A percentile compares a stretch with the other conserved stretches of the same genome.
Conservation (phyloP, 108 stramenopile species). For the Cyclotella distinguenda region DNA sequence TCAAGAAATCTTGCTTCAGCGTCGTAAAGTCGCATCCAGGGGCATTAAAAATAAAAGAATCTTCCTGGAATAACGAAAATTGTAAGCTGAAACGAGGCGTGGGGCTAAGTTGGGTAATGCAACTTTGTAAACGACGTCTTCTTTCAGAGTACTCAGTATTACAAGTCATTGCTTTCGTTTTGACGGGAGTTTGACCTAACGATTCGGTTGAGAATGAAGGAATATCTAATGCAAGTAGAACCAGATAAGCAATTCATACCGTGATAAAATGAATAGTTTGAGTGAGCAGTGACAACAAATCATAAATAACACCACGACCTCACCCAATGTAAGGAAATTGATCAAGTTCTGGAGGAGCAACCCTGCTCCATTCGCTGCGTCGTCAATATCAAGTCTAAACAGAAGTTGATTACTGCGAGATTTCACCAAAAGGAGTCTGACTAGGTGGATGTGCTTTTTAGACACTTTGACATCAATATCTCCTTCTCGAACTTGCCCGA, state of each 20-base stretch:
- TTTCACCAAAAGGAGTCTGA: conserved; percentile 35
- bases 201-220: conserved; percentile 48
- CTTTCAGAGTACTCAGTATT: conserved; percentile 31
- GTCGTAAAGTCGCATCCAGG: conserved; percentile 63
- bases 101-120: conserved; percentile 29
- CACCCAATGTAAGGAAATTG: conserved; percentile 42
- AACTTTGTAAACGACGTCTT: conserved; percentile 42
- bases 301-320: not conserved
- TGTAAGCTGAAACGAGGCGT: conserved; percentile 24
- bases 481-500: conserved; percentile 41
- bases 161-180: conserved; percentile 37
- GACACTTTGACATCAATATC: conserved; percentile 48
- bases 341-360: conserved; percentile 78
- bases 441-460: conserved; percentile 49
- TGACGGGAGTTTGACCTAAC: conserved; percentile 31
- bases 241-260: not conserved
- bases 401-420: not conserved
- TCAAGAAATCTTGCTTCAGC: conserved; percentile 54
- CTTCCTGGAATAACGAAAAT: conserved; percentile 29
- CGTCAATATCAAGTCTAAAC: conserved; percentile 82
- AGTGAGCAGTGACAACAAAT: too few relatives aligned
- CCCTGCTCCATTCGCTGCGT: conserved; percentile 51
- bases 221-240: conserved; percentile 20
- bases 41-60: conserved; percentile 10
- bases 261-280: too few relatives aligned